Base-by-base conservation (phyloP, 176 grass and related monocot species). In the Calamus simplicifolius region DNA sequence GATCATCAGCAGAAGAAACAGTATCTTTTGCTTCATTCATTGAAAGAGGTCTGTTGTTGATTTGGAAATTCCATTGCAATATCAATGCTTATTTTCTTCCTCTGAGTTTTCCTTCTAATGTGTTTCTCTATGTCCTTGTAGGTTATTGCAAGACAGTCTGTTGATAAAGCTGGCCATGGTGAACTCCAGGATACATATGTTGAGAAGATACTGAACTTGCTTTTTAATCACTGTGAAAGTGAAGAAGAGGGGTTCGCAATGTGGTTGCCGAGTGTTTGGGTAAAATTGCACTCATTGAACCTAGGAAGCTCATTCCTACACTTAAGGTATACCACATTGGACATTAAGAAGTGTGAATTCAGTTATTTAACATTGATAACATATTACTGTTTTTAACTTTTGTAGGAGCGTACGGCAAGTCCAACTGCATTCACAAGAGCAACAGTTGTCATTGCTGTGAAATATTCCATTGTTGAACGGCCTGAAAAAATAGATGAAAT, bases 1-100 rank as follows among this genome's bases (percentile, higher is more conserved):
- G 85, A 95, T 73, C 85, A 95, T 80, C 89, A 95, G 69, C 89
- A 95, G 69, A 95, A 95, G 78, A 88, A 88, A 60, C 89, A 95
- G 57, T 95, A 95, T 59, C 71, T 95, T 18, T 63, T 95, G 75
- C 89, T 95, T 61, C 89, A 95, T 82, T 95, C 89, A 51, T 82
- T 95, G 64, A 95, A 95, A 82, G 89, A 95, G 84, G 89, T 95
- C 25, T 16, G 18, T 66, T 72, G 16, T 55, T 54, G 2, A 13
- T 43, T 31, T 68, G 19, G 25, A 58, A 77, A 48, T 70, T 69
- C 5, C 23, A 8, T 58, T 52, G 27, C 53, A 19, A 23, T 56
- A 28, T 35, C 17, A 13, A 13, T 43, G 35, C 2, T 43, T 8
- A 27, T 66, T 43, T 48, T 67, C 18, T 15, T 16, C 70, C 17